These are phyloP conservation scores for Cutaneotrichosporon mucoides DNA, from an alignment of 1,284 basidiomycete species.

Conservation along the genomic window DNA sequence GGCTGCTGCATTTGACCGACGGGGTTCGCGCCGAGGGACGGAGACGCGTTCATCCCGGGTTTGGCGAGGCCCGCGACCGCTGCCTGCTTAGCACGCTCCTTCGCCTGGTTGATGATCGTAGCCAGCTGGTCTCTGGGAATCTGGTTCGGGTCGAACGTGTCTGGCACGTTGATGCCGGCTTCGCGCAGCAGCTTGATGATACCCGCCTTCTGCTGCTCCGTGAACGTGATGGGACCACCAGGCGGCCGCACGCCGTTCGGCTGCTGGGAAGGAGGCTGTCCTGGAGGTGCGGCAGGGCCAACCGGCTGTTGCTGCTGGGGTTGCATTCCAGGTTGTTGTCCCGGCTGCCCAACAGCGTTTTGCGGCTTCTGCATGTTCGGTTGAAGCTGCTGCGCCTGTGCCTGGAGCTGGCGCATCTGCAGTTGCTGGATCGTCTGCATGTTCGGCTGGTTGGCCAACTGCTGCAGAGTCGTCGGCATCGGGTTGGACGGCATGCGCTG, in stretches of 20 bases:
- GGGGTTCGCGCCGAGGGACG: too few relatives aligned
- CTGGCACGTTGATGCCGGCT: slow-evolving; percentile 13
- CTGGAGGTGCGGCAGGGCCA: background rate
- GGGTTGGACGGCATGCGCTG: slow-evolving; percentile 9
- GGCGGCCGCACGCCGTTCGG: background rate
- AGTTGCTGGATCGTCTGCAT: slow-evolving; percentile 20
- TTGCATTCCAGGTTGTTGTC: too few relatives aligned
- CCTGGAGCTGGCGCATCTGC: slow-evolving; percentile 19
- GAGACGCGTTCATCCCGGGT: background rate
- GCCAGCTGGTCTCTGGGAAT: slow-evolving; percentile 19
- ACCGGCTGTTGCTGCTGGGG: slow-evolving; percentile 1
- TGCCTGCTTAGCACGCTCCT: slow-evolving; percentile 8
- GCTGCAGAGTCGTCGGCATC: slow-evolving; percentile 15
- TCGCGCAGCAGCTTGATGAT: slow-evolving; percentile 18
- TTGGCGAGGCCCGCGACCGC: background rate
- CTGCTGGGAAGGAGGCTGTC: background rate
- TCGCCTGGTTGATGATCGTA: slow-evolving; percentile 11
- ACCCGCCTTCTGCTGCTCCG: slow-evolving; percentile 14
- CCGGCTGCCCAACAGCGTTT: background rate
- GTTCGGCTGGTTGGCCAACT: slow-evolving; percentile 22
- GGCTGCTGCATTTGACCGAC: background rate
- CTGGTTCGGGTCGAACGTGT: slow-evolving; percentile 17
- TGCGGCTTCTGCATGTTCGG: background rate
- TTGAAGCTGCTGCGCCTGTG: slow-evolving; percentile 5
- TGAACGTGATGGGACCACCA: slow-evolving; percentile 7